Conservation (phyloP, 768 basidiomycete species). For the Boletus coccyginus region DNA sequence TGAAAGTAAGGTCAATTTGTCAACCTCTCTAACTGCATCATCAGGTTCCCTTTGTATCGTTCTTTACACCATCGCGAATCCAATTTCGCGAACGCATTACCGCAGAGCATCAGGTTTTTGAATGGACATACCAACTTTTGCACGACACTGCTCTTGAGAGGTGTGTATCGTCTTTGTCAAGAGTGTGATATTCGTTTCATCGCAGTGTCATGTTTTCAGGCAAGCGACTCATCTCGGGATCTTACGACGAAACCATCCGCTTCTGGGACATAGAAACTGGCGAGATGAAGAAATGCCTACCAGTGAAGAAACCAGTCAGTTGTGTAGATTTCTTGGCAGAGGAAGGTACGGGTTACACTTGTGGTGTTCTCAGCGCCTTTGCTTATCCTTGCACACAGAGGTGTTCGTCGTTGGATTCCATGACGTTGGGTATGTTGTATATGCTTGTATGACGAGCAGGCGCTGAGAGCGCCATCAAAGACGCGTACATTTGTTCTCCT, state of each 20-base stretch:
- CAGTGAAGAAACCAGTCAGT: slow-evolving; percentile 87
- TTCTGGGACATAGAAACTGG: slow-evolving; percentile 83
- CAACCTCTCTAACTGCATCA: not conserved
- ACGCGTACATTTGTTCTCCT: slow-evolving; percentile 86
- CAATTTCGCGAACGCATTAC: slow-evolving; percentile 74
- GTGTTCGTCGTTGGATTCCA: slow-evolving; percentile 93
- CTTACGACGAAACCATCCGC: slow-evolving; percentile 88
- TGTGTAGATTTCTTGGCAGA: slow-evolving; percentile 85
- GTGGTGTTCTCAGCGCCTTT: not conserved
- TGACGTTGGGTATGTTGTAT: slow-evolving; percentile 70
- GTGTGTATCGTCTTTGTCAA: slow-evolving; percentile 20
- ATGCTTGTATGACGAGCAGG: not conserved
- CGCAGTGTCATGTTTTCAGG: slow-evolving; percentile 34
- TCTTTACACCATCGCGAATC: slow-evolving; percentile 82
- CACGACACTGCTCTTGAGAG: slow-evolving; percentile 71
- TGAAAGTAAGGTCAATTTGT: not conserved
- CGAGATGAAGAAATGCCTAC: slow-evolving; percentile 68
- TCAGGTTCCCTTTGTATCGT: slow-evolving; percentile 68
- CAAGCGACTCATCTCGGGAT: slow-evolving; percentile 82
- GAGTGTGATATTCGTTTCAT: not conserved
- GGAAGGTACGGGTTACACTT: slow-evolving; percentile 51
- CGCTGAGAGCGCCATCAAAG: slow-evolving; percentile 34
- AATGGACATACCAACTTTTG: slow-evolving; percentile 86
- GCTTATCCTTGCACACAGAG: slow-evolving; percentile 43
- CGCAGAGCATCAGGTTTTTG: slow-evolving; percentile 76